Base-by-base conservation (phyloP, 2,329 filamentous ascomycete species). In the Calonectria montana region DNA sequence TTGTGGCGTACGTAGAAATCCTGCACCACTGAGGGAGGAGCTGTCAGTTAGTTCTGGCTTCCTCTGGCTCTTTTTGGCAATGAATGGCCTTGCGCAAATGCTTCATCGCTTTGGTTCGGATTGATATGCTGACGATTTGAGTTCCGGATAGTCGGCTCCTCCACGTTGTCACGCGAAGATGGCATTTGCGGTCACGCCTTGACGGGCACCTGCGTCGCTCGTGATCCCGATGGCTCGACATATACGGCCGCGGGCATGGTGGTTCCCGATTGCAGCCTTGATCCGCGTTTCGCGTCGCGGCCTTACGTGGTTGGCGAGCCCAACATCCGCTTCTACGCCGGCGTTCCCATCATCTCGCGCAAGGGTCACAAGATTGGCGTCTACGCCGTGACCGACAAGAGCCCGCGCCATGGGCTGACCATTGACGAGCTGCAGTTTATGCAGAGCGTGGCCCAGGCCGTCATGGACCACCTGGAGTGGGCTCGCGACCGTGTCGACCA, bases 401-500 rank as follows among this genome's bases (percentile, higher is more conserved):
- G 85, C n/a, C 87, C 89, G 0, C 87, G 89, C 16, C 76, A 87
- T 48, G 88, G 87, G 0, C 77, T 93, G 21, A 82, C 82, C 13
- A 77, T 83, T 0, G 84, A 84, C 10, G 87, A 91, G 62, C 73
- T 88, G 2, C 83, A 86, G 25, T 91, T 90, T 61, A 82, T 93
- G 79, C 85, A 87, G 50, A 90, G 90, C 47, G 85, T 92, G 81
- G 84, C 87, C 0, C 82, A 83, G 21, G 88, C 90, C 4, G 85
- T 91, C 5, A 90, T 91, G 83, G 87, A 91, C 43, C 91, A 93
- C 69, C 80, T 94, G 10, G 90, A 91, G 81, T 88, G 85, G 84
- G 88, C 84, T 53, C 85, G 86, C 73, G 86, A 84, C 72, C 87
- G 82, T 65, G 88, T 85, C 67, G 89, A 87, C 75, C 88, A 87